Base-by-base conservation (phyloP, 2,329 filamentous ascomycete genomes). In the Cladosporium cucumerinum region DNA sequence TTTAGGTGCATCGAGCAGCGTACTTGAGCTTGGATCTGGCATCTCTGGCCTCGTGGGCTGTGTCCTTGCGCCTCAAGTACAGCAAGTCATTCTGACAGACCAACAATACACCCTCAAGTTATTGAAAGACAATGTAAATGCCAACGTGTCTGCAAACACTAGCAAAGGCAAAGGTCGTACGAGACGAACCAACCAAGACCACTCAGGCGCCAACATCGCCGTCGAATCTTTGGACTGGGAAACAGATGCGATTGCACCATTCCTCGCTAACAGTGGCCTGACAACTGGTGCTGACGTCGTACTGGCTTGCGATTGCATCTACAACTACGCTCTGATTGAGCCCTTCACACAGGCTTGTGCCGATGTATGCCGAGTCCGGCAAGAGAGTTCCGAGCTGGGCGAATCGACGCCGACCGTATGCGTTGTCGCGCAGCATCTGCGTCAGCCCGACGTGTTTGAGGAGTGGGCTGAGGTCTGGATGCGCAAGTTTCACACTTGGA, bases 221-320 rank as follows among this genome's bases (percentile, higher is more conserved):
- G 58, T 71, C 5, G 52, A 72, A 10, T 43, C 73, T 14, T 81
- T 97, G 0, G 94, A 99, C 78, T 99, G 95, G 95, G 93, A 98
- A 74, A 76, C 76, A 1, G 82, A 86, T 69, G 78, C 80, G 55
- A 75, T 84, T 1, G 69, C 72, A 0, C 72, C 73, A 4, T 70
- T 81, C 8, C 81, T 83, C 0, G 84, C 86, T 66, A 77, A 82
- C 55, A 82, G 88, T 11, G 70, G 66, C n/a, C 66, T 75, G 21
- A 14, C 58, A 7, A 30, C 62, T 12, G 73, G 84, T 79, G 26
- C 68, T 74, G 11, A 75, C 72, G 78, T 87, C 16, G 81, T 98
- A 12, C 76, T 98, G 39, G 92, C 93, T 4, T 96, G 92, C 74
- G 95, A 99, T 77, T 97, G 93, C 77, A 89, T 99, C 70, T 99